Base-by-base conservation (phyloP, 441 rosid species). In the Daphne laureola region DNA sequence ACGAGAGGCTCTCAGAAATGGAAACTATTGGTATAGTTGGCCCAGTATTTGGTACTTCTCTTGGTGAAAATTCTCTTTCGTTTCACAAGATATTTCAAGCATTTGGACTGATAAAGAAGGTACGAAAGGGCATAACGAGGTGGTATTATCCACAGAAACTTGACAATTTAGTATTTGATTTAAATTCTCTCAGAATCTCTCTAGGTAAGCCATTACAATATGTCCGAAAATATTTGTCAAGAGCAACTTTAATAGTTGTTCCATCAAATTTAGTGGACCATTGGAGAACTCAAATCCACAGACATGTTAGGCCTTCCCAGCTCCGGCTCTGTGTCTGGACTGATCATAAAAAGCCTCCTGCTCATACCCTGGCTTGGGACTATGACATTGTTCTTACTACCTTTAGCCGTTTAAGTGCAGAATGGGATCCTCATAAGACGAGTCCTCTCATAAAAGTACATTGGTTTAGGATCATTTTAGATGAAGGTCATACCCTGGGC, bases 401-500 rank as follows among this genome's bases (percentile, higher is more conserved):
- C 46, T 93, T 89, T 73, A 89, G 60, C 66, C 96, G 98, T 55
- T 72, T 93, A 63, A 93, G 98, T 80, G 95, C 86, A 15, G 98
- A 93, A 65, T 93, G 98, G 98, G 68, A 82, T 17, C 81, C 78
- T 49, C 79, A 59, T 54, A 85, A 87, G 73, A 79, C 66, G 69
- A 93, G 98, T 70, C 90, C 86, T 54, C 65, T 93, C 77, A 78
- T 74, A 84, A 87, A 89, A 71, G 96, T 93, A 55, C 98, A 93
- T 78, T 93, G 97, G 96, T 88, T 80, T 55, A 83, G 97, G 74
- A 67, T 90, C 72, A 80, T 93, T 56, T 61, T 93, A 75, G 98
- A 93, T 67, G 98, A 93, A 71, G 98, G 98, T 57, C 97, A 93
- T 71, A 93, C 97, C 61, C 96, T 93, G 61, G 98, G 98, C 59